Evolutionary conservation across 2,329 filamentous ascomycete genomes (phyloP).

Genomic region (Akanthomyces muscarius): DNA sequence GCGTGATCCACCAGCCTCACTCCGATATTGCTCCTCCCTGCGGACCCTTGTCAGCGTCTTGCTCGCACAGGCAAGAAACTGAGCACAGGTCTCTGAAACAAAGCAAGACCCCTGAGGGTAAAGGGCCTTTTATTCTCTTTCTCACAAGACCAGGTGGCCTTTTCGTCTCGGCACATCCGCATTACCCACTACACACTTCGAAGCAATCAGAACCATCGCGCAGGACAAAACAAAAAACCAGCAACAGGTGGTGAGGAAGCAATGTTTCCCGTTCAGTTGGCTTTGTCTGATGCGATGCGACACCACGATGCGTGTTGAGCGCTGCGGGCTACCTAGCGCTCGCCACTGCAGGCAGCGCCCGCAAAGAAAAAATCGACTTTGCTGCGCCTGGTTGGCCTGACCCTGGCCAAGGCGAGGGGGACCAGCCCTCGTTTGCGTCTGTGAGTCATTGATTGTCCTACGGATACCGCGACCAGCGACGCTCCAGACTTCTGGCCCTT

Average conservation of each 20-base stretch:
- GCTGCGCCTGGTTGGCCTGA: slow-evolving; percentile 4
- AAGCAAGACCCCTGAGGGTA: background rate
- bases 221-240: background rate
- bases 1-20: slow-evolving; percentile 21
- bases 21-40: slow-evolving; percentile 24
- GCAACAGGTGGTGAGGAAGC: background rate
- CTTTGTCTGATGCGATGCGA: background rate
- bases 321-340: background rate
- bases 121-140: background rate
- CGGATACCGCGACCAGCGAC: slow-evolving; percentile 16
- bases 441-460: slow-evolving; percentile 19
- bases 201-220: background rate
- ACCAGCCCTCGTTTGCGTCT: slow-evolving; percentile 14
- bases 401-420: background rate
- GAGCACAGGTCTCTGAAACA: slow-evolving; percentile 22
- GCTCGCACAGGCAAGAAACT: slow-evolving; percentile 21
- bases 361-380: background rate
- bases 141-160: background rate
- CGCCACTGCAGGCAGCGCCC: background rate
- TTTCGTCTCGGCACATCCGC: slow-evolving; percentile 2
- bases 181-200: background rate
- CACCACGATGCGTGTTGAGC: background rate
- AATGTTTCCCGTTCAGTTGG: background rate
- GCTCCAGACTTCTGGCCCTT: background rate
- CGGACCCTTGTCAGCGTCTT: slow-evolving; percentile 21